Conservation (phyloP, 768 basidiomycete genomes). For the Trametes villosa region DNA sequence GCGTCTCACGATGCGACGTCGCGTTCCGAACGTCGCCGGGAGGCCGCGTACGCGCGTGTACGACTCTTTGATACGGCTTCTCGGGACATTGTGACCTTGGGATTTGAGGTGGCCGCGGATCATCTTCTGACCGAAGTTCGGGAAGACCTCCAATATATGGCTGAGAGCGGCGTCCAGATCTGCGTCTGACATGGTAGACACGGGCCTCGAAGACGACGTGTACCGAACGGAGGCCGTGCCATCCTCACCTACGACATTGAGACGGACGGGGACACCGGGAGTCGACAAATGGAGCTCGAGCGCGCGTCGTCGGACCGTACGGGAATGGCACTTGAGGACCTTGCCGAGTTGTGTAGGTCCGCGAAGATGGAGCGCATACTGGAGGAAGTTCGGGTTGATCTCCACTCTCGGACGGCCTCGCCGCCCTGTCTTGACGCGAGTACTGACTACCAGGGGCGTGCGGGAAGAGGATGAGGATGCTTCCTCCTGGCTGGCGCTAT, state of each 20-base stretch:
- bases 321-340: slow-evolving; percentile 1
- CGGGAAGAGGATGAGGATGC: not conserved
- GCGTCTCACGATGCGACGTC: slow-evolving; percentile 24
- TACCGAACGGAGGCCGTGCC: not conserved
- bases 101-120: slow-evolving; percentile 22
- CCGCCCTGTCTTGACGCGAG: slow-evolving; percentile 13
- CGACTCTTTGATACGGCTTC: slow-evolving; percentile 13
- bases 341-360: slow-evolving; percentile 25
- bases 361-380: slow-evolving; percentile 26
- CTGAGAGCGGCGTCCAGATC: slow-evolving; percentile 15
- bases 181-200: slow-evolving; percentile 13
- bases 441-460: not conserved
- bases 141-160: slow-evolving; percentile 22
- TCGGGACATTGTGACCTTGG: slow-evolving; percentile 23
- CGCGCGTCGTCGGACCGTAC: slow-evolving; percentile 27
- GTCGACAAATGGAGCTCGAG: slow-evolving; percentile 24
- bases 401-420: slow-evolving; percentile 33
- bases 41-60: slow-evolving; percentile 25
- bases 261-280: slow-evolving; percentile 26
- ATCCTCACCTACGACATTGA: not conserved
- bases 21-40: slow-evolving; percentile 22
- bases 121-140: slow-evolving; percentile 27
- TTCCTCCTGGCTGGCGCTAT: not conserved
- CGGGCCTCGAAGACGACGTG: not conserved
- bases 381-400: slow-evolving; percentile 34